These are phyloP conservation scores for Lactarius pseudohatsudake DNA, from an alignment of 768 basidiomycete species.

Conservation along the genomic window DNA sequence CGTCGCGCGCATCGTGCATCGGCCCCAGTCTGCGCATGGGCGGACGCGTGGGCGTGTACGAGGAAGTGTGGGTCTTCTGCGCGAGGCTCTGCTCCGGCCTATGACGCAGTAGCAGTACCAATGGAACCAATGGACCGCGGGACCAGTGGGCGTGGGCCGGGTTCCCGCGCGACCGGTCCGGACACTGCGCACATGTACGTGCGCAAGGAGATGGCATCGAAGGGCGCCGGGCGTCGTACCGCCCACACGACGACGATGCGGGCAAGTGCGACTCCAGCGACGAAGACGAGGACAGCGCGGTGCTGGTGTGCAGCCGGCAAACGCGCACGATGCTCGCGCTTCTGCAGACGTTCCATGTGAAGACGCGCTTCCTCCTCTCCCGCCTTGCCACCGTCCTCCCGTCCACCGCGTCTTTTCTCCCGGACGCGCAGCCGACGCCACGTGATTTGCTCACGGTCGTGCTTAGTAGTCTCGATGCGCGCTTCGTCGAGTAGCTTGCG, in stretches of 20 bases:
- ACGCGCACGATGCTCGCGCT: slow-evolving; percentile 48
- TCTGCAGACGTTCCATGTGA: slow-evolving; percentile 63
- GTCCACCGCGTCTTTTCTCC: too few relatives aligned
- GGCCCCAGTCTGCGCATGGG: too few relatives aligned
- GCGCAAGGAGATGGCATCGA: too few relatives aligned
- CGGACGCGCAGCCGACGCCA: slow-evolving; percentile 1
- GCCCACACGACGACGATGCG: not conserved
- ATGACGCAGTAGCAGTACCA: slow-evolving; percentile 56
- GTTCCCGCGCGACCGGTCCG: not conserved
- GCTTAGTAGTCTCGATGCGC: slow-evolving; percentile 67
- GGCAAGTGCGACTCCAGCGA: slow-evolving; percentile 2
- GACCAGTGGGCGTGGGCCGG: not conserved
- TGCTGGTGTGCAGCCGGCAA: not conserved
- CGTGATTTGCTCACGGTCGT: slow-evolving; percentile 57
- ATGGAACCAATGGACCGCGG: slow-evolving; percentile 11
- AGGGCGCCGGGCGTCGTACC: too few relatives aligned
- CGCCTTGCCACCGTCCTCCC: slow-evolving; percentile 33
- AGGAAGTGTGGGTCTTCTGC: slow-evolving; percentile 81
- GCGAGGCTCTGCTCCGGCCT: slow-evolving; percentile 79
- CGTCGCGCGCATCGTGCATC: too few relatives aligned
- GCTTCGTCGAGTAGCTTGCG: slow-evolving; percentile 77
- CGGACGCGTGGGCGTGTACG: slow-evolving; percentile 57
- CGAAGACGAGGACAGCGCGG: slow-evolving; percentile 33
- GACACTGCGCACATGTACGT: slow-evolving; percentile 34
- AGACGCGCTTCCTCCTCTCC: slow-evolving; percentile 56